Evolutionary conservation across 148 eudicot species (phyloP).

Genomic region (Limonium bicolor): DNA sequence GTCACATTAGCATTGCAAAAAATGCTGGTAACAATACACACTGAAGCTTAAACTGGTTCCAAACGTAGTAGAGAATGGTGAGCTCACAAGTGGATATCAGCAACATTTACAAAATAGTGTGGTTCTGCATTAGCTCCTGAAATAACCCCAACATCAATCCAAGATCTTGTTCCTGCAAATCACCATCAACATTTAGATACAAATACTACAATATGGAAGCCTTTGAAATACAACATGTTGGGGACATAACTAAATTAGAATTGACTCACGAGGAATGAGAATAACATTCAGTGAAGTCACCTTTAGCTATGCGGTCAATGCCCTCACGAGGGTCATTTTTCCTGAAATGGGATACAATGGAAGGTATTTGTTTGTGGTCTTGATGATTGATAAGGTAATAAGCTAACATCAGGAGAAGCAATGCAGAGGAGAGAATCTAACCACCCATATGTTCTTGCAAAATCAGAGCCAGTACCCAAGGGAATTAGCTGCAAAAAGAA

Average conservation of each 20-base stretch:
- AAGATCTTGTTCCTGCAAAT: slow-evolving; percentile 62
- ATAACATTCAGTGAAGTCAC: slow-evolving; percentile 20
- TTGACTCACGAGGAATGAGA: slow-evolving; percentile 1
- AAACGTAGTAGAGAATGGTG: slow-evolving; percentile 2
- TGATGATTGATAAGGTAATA: not conserved
- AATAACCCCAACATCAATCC: slow-evolving; percentile 66
- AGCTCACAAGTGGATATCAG: slow-evolving; percentile 93
- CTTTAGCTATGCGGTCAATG: slow-evolving; percentile 83
- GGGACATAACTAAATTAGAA: not conserved
- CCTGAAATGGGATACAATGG: slow-evolving; percentile 32
- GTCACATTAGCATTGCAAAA: slow-evolving; percentile 8
- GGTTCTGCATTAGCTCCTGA: slow-evolving; percentile 40
- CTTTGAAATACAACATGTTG: not conserved
- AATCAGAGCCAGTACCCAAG: slow-evolving; percentile 97
- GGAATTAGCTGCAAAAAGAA: slow-evolving; percentile 73
- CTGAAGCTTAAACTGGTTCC: not conserved
- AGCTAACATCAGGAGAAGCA: slow-evolving; percentile 3
- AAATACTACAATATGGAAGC: not conserved
- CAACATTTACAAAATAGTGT: slow-evolving; percentile 83
- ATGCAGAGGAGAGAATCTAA: no score
- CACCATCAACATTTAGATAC: slow-evolving; percentile 11
- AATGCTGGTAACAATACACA: not conserved
- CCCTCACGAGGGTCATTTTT: slow-evolving; percentile 75
- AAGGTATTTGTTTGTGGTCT: slow-evolving; percentile 2
- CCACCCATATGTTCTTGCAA: slow-evolving; percentile 91